A percentile compares a stretch with the other conserved stretches of the same genome.
Conservation (phyloP, 1,284 basidiomycete genomes). For the Puccinia polysora region DNA sequence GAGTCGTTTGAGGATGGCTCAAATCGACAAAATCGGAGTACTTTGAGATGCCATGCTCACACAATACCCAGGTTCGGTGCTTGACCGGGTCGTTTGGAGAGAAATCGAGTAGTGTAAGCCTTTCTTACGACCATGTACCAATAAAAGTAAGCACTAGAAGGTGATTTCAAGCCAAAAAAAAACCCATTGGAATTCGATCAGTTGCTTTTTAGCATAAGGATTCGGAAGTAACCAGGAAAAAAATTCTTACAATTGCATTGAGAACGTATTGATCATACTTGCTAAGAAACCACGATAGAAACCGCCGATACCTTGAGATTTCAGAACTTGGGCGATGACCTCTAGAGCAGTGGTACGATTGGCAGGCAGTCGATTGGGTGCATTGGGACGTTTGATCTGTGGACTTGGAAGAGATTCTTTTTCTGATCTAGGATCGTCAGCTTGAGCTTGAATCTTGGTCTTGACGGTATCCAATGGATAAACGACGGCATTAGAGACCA, state of each 20-base stretch:
- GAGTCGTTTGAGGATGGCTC: not conserved
- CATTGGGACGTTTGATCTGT: conserved; percentile 47
- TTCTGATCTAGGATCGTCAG: conserved; percentile 51
- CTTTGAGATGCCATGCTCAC: not conserved
- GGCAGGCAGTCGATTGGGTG: conserved; percentile 48
- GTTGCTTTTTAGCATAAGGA: too few relatives aligned
- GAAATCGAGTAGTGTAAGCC: conserved; percentile 59
- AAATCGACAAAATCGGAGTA: not conserved
- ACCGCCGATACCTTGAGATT: conserved; percentile 71
- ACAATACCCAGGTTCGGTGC: conserved; percentile 4
- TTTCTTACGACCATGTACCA: conserved; percentile 88
- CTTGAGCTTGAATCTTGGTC: conserved; percentile 80
- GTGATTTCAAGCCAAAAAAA: not conserved
- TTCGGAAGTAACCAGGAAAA: too few relatives aligned
- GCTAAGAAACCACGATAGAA: conserved; percentile 91
- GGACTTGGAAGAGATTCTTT: conserved; percentile 44
- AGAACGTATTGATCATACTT: conserved; percentile 98
- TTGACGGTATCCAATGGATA: conserved; percentile 95
- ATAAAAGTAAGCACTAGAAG: conserved; percentile 92
- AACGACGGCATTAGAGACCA: conserved; percentile 87
- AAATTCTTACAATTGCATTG: conserved; percentile 67
- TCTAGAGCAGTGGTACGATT: conserved; percentile 47
- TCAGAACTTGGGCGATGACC: conserved; percentile 64
- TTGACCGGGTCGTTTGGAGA: conserved; percentile 27
- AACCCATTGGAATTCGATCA: not conserved